Base-by-base conservation (phyloP, 2,329 filamentous ascomycete species). In the Colletotrichum cuscutae region DNA sequence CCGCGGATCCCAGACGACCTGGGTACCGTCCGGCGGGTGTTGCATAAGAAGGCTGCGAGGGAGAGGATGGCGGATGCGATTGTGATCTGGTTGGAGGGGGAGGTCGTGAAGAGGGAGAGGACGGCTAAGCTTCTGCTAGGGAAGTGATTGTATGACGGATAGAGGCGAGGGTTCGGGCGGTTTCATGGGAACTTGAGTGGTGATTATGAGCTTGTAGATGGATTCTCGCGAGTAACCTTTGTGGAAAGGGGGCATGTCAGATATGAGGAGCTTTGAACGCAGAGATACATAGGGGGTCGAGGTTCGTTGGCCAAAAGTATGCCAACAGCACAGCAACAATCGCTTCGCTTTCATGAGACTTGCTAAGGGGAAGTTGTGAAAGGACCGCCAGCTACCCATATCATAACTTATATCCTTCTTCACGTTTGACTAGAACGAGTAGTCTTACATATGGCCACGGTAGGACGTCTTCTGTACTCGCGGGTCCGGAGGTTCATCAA, bases 1-100 rank as follows among this genome's bases (percentile, higher is more conserved):
- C 73, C 71, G 1, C 73, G 72, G 1, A 74, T 84, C 6, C 83
- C 84, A 0, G 64, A 75, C 1, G 76, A 74, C 3, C 62, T 85
- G 0, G 83, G 82, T 3, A 35, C 75, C 6, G 82, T 87, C 15
- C 12, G n/a, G n/a, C 76, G 80, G 5, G 77, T 84, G 9, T 77
- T 78, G 4, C 80, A 83, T 3, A 82, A 80, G 75, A 80, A 78
- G 56, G 71, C 77, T 11, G 80, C 85, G 1, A 84, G 78, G 75
- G 79, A 83, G 72, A 77, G 77, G 66, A 77, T 89, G 4, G 84
- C 86, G 0, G 80, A 82, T 74, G 74, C 76, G 37, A 76, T 88
- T 3, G 74, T 88, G 15, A 73, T 49, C 6, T 82, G 80, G 77
- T 72, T 89, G 35, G 35, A 76, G 13, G 15, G 13, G 13, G 26